Conservation (phyloP, 106 monocot genomes). For the Vanilla planifolia region DNA sequence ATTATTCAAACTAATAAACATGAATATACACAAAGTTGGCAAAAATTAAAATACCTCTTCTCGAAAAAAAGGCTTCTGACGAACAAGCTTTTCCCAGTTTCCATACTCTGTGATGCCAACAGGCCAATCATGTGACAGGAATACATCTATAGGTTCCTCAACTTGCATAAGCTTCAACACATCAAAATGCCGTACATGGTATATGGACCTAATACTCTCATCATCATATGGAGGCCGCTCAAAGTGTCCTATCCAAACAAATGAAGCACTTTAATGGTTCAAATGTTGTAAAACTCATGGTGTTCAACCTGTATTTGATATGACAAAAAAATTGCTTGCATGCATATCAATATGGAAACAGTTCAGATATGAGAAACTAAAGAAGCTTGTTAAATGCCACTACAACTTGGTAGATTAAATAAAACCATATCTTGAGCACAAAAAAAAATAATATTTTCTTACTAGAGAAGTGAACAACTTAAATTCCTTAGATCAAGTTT, state of each 20-base stretch:
- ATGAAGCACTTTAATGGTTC: background rate
- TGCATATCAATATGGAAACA: conserved; percentile 1
- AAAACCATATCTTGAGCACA: background rate
- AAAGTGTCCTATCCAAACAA: conserved; percentile 61
- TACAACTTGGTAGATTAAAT: background rate
- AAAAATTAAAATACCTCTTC: conserved; percentile 52
- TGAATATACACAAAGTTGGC: background rate
- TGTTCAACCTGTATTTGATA: background rate
- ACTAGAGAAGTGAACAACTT: background rate
- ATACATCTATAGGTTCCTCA: conserved; percentile 87
- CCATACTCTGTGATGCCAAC: conserved; percentile 93
- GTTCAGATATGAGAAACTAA: conserved; percentile 2
- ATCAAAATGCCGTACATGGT: conserved; percentile 94
- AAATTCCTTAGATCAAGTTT: background rate
- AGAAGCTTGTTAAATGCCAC: background rate
- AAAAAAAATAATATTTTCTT: background rate
- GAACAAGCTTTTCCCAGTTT: conserved; percentile 64
- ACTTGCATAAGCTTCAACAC: conserved; percentile 88
- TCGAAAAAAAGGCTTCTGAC: conserved; percentile 47
- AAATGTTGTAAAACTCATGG: background rate
- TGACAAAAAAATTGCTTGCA: background rate
- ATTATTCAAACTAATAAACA: background rate
- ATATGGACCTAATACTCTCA: conserved; percentile 68
- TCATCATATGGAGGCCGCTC: conserved; percentile 90
- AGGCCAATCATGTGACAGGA: conserved; percentile 99